A percentile compares a stretch with the other conserved stretches of the same genome.
phyloP scores from a whole-genome alignment of 352 stramenopile species.

The Pythium aquatile region DNA sequence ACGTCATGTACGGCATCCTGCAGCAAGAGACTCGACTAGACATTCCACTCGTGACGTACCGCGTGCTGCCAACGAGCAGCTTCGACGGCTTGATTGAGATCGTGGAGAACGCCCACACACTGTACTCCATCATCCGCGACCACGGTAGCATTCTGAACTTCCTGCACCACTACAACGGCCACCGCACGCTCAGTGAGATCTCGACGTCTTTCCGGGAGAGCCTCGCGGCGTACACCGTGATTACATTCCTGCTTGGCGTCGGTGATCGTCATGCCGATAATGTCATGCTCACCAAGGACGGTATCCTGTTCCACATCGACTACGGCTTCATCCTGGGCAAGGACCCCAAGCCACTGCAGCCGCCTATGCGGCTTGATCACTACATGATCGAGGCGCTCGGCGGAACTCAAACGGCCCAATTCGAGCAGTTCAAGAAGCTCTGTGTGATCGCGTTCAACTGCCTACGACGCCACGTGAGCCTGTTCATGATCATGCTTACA shows the following conservation, averaged over 20 bases:
- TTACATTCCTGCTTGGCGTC: slow-evolving; percentile 99
- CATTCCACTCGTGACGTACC: slow-evolving; percentile 83
- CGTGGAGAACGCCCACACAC: slow-evolving; percentile 80
- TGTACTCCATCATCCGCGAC: slow-evolving; percentile 85
- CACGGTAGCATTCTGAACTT: slow-evolving; percentile 85
- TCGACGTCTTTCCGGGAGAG: slow-evolving; percentile 86
- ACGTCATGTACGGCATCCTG: slow-evolving; percentile 87
- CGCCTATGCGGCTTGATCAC: slow-evolving; percentile 96
- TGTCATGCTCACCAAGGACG: slow-evolving; percentile 96
- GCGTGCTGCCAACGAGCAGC: slow-evolving; percentile 79
- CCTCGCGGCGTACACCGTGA: slow-evolving; percentile 98
- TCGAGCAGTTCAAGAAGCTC: slow-evolving; percentile 86
- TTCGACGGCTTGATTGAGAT: slow-evolving; percentile 87
- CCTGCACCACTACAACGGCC: slow-evolving; percentile 81
- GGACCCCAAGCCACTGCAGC: slow-evolving; percentile 97
- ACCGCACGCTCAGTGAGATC: slow-evolving; percentile 84
- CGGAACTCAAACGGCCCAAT: slow-evolving; percentile 73
- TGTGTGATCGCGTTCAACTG: slow-evolving; percentile 88
- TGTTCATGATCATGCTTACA: slow-evolving; percentile 87
- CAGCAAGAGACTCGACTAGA: slow-evolving; percentile 81
- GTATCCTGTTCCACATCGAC: slow-evolving; percentile 99
- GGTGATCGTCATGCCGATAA: slow-evolving; percentile 99
- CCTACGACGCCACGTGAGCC: slow-evolving; percentile 76
- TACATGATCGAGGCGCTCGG: slow-evolving; percentile 87
- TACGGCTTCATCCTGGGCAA: slow-evolving; percentile 99